Evolutionary conservation across 768 basidiomycete species (phyloP).

Genomic region (Grammothele lineata): DNA sequence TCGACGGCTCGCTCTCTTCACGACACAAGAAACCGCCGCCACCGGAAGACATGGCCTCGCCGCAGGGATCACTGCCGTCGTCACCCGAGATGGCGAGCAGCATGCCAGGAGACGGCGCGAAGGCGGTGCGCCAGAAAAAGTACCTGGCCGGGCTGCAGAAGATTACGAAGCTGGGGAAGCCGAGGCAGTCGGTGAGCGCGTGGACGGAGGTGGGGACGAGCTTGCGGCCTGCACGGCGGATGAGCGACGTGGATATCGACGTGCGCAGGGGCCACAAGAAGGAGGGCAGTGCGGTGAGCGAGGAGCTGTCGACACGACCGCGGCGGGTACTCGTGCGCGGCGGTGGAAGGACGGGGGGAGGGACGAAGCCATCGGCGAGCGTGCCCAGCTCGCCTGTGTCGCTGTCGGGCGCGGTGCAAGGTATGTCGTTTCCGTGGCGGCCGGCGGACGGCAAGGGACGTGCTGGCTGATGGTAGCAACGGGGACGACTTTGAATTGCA

Average conservation of each 20-base stretch:
- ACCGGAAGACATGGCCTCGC: no score
- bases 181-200: conserved; percentile 27
- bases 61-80: conserved; percentile 8
- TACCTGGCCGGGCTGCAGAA: conserved; percentile 26
- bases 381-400: conserved; percentile 18
- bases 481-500: neutral
- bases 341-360: conserved; percentile 4
- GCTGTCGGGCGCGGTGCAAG: conserved; percentile 1
- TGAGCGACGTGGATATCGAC: conserved; percentile 17
- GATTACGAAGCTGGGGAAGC: conserved; percentile 31
- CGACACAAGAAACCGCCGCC: no score
- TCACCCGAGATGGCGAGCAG: conserved; percentile 10
- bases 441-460: no score
- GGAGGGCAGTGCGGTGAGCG: conserved; percentile 1
- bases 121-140: conserved; percentile 19
- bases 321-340: conserved; percentile 10
- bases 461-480: no score
- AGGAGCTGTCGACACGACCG: conserved; percentile 3
- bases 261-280: neutral
- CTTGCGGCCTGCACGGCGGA: conserved; percentile 10
- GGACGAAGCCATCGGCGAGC: conserved; percentile 11
- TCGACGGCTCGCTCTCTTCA: no score
- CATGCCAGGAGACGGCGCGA: conserved; percentile 5
- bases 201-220: conserved; percentile 20
- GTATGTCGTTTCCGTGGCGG: conserved; percentile 11